Base-by-base conservation (phyloP, 2,329 filamentous ascomycete genomes). In the Huntiella omanensis region DNA sequence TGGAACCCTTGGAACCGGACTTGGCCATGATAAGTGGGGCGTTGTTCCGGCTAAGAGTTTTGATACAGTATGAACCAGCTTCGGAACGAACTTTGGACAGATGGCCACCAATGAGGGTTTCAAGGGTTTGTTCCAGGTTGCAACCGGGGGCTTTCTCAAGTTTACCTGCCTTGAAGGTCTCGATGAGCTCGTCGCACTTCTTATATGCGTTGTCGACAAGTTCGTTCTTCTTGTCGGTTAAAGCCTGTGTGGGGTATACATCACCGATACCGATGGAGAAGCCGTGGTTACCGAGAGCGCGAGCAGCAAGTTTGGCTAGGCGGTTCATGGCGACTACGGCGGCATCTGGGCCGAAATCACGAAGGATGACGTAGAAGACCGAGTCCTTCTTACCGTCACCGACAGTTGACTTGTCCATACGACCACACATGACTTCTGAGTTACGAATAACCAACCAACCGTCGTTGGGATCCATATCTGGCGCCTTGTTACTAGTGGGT, bases 381-480 rank as follows among this genome's bases (percentile, higher is more conserved):
- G 87, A 95, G 59, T 94, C 88, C 59, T 98, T 98, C 67, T 96
- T 96, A 55, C 91, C 91, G 4, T 84, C 78, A 54, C 91, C 91
- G n/a, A 98, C 84, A 0, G 87, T 96, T 1, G 84, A 83, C 63
- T 98, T 98, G 66, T 98, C 91, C 86, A 96, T 95, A 50, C 80
- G 75, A 51, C 91, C 91, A 57, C 88, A 96, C 83, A 98, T 93
- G 51, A 96, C 78, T 59, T 95, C 87, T 0, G 88, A 96, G 58
- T 98, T 96, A 48, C 88, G 82, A 51, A 98, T 80, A 11, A 94
- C 85, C 7, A 98, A 68, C 73, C 84, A 96, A 5, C 80, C 78
- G 59, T 98, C 91, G 53, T 91, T 84, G 12, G 82, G 75, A 55
- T 88, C 83, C 64, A 93, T 78, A 52, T 84, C 78, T 1, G 78